These are phyloP conservation scores for Cutaneotrichosporon sp. DNA, from an alignment of 1,284 basidiomycete genomes.

Conservation along the genomic window DNA sequence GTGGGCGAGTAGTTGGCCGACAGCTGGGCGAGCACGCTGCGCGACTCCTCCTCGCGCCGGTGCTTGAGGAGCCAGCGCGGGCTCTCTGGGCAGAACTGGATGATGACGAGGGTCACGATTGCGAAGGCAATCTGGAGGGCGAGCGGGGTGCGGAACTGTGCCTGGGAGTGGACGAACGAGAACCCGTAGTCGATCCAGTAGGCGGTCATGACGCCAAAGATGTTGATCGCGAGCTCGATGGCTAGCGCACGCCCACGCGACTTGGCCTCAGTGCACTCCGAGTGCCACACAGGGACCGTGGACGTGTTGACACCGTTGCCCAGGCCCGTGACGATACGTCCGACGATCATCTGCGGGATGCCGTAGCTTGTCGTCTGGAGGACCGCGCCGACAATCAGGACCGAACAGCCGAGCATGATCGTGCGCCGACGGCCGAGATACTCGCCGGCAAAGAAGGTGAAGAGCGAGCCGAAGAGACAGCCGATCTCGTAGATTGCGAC, in stretches of 20 bases:
- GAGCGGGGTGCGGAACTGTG: slow-evolving; percentile 8
- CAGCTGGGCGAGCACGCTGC: slow-evolving; percentile 47
- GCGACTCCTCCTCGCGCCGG: slow-evolving; percentile 53
- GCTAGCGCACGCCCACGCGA: slow-evolving; percentile 53
- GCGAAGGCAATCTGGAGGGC: slow-evolving; percentile 57
- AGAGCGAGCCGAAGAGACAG: slow-evolving; percentile 10
- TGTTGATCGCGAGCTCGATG: slow-evolving; percentile 43
- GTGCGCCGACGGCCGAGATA: slow-evolving; percentile 12
- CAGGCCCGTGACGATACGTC: slow-evolving; percentile 53
- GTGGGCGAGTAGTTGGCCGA: slow-evolving; percentile 23
- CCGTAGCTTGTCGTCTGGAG: slow-evolving; percentile 47
- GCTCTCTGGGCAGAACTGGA: slow-evolving; percentile 54
- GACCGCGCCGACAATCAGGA: slow-evolving; percentile 50
- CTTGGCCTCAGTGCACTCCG: slow-evolving; percentile 49
- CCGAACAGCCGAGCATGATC: slow-evolving; percentile 30
- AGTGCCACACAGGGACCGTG: slow-evolving; percentile 52
- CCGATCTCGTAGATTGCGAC: slow-evolving; percentile 29
- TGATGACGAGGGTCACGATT: slow-evolving; percentile 50
- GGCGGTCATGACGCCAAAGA: slow-evolving; percentile 38
- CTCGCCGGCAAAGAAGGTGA: slow-evolving; percentile 9
- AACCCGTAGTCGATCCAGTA: slow-evolving; percentile 54
- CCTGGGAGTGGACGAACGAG: slow-evolving; percentile 35
- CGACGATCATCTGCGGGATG: slow-evolving; percentile 52
- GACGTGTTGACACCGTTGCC: slow-evolving; percentile 54
- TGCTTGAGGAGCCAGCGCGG: slow-evolving; percentile 58